phyloP scores from a whole-genome alignment of 208 protist species.

The Acanthamoeba culbertsoni region DNA sequence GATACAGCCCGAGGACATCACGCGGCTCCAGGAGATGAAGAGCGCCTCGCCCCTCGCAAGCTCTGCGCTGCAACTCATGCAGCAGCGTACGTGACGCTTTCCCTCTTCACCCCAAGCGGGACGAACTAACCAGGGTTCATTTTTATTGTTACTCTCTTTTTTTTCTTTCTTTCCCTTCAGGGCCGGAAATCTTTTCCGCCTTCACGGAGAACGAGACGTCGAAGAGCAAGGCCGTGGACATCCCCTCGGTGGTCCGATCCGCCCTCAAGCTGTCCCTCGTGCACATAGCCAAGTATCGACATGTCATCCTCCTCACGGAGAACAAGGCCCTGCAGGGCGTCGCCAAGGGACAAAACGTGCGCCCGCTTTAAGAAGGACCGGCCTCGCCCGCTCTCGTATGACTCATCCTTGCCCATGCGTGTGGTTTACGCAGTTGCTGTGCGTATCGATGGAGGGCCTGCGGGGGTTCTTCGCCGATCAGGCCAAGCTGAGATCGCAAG shows the following conservation, averaged over 20 bases:
- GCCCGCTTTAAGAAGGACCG: too few species aligned
- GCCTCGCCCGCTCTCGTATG: too few species aligned
- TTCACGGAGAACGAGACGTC: slow-evolving; percentile 13
- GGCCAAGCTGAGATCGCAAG: background rate
- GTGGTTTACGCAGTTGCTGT: background rate
- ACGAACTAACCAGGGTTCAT: background rate
- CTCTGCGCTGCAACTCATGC: background rate
- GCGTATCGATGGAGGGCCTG: slow-evolving; percentile 6
- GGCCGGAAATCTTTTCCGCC: background rate
- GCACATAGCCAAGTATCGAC: slow-evolving; percentile 30
- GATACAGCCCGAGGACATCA: slow-evolving; percentile 24
- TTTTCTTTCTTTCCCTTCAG: too few species aligned
- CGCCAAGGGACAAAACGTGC: slow-evolving; percentile 4
- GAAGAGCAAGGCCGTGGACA: background rate
- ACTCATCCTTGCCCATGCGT: too few species aligned
- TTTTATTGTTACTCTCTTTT: too few species aligned
- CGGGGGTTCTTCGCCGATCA: background rate
- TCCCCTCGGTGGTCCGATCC: slow-evolving; percentile 24
- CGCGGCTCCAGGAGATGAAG: background rate
- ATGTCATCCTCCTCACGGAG: slow-evolving; percentile 17
- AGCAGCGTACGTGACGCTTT: background rate
- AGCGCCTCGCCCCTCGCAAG: background rate
- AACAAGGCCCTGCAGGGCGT: slow-evolving; percentile 11
- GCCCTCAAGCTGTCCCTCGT: slow-evolving; percentile 44
- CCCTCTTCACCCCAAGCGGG: background rate